Percentiles rank a stretch among this genome's conserved stretches.
Conservation (phyloP, 106 monocot genomes). For the Hemerocallis citrina region DNA sequence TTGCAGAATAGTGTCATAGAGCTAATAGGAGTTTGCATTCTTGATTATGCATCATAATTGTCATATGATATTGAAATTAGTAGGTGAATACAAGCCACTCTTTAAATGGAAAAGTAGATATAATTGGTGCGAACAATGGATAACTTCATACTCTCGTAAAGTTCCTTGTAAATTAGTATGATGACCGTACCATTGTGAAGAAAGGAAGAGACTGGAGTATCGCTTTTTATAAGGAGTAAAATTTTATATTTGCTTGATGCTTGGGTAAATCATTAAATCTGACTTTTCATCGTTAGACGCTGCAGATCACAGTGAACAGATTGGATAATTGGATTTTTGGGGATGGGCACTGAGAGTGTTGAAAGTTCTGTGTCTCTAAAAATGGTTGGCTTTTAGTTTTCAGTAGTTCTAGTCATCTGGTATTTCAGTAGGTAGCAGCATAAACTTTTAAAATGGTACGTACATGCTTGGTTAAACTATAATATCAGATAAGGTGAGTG, state of each 20-base stretch:
- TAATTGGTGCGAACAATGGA: not conserved
- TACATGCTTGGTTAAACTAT: not conserved
- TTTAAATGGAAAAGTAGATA: not conserved
- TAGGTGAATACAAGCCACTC: not conserved
- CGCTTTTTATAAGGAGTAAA: too few species aligned
- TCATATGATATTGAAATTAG: not conserved
- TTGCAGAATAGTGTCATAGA: not conserved
- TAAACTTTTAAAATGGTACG: not conserved
- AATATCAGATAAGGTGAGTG: not conserved
- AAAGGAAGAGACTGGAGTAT: not conserved
- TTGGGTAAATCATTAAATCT: too few species aligned
- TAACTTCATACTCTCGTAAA: not conserved
- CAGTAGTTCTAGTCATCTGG: not conserved
- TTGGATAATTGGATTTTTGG: not conserved
- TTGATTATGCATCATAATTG: not conserved
- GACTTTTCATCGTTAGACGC: too few species aligned
- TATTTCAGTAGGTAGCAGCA: not conserved
- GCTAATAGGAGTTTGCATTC: not conserved
- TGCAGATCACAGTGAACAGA: not conserved
- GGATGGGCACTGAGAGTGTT: not conserved
- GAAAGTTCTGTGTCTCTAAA: not conserved
- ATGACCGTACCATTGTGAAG: not conserved
- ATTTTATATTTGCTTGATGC: too few species aligned
- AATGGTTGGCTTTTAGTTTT: not conserved
- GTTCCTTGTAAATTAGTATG: not conserved